Conservation (phyloP, 352 stramenopile genomes). For the Blastocystis sp. region DNA sequence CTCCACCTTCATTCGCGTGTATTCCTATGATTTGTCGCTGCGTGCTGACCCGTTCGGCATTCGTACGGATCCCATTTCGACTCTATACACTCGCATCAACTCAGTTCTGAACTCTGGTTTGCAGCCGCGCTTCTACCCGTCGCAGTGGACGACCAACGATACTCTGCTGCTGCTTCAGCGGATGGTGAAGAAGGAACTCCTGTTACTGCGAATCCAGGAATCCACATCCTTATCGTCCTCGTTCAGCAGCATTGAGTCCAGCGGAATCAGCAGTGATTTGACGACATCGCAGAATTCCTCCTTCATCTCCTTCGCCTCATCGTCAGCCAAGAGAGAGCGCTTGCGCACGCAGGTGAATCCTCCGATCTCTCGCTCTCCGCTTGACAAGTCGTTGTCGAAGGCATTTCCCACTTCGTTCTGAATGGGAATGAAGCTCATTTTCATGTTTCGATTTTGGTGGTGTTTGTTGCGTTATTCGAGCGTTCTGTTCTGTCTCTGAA, state of each 20-base stretch:
- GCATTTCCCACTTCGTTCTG: background rate
- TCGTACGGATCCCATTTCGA: background rate
- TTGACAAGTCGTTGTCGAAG: background rate
- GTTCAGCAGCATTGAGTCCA: background rate
- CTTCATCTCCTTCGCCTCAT: background rate
- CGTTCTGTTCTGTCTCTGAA: background rate
- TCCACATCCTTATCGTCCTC: background rate
- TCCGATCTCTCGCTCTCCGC: no score
- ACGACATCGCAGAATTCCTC: background rate
- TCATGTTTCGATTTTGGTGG: background rate
- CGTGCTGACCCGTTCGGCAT: background rate
- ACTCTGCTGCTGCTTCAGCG: background rate
- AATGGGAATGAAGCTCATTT: background rate
- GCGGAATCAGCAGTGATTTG: background rate
- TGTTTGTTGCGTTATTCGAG: background rate
- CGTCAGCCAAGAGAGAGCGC: background rate
- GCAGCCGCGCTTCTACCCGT: background rate
- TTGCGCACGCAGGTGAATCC: background rate
- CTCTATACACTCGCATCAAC: background rate
- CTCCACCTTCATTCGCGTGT: background rate
- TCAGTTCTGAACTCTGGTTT: background rate
- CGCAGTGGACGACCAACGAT: background rate
- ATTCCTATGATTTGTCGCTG: background rate
- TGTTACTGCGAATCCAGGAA: background rate
- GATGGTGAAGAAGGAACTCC: background rate